Evolutionary conservation across 140 eudicot genomes (phyloP).

Genomic region (Stevia rebaudiana): DNA sequence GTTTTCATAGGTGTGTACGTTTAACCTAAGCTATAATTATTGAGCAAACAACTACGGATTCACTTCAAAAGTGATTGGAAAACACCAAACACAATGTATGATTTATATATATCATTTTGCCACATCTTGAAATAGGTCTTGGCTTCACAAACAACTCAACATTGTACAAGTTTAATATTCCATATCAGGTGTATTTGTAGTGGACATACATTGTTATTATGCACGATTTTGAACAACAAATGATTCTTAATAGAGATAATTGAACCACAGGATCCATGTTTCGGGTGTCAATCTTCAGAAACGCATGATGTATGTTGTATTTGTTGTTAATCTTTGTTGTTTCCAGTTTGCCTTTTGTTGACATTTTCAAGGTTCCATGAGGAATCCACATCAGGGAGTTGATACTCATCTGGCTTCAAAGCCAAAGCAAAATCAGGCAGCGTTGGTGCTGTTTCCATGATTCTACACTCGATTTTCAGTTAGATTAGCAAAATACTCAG

Average conservation of each 20-base stretch:
- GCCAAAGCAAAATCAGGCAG: constrained; percentile 93
- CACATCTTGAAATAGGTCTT: not conserved
- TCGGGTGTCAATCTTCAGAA: not conserved
- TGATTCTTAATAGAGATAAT: constrained; percentile 18
- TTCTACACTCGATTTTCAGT: constrained; percentile 36
- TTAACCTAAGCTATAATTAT: too few species aligned
- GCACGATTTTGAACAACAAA: constrained; percentile 23
- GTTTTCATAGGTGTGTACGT: too few species aligned
- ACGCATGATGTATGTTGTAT: constrained; percentile 5
- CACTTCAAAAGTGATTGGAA: not conserved
- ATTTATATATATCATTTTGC: not conserved
- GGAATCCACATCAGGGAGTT: constrained; percentile 66
- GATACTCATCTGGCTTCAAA: constrained; percentile 89
- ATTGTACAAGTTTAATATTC: constrained; percentile 13
- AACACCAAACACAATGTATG: not conserved
- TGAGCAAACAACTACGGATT: not conserved
- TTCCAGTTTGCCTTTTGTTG: constrained; percentile 27
- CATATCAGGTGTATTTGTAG: constrained; percentile 5
- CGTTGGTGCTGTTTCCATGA: constrained; percentile 96
- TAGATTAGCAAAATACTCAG: not conserved
- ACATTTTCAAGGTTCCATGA: constrained; percentile 67
- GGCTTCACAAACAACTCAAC: not conserved
- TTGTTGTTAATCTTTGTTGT: constrained; percentile 34
- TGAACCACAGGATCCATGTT: constrained; percentile 4
- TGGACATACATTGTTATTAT: constrained; percentile 22